phyloP scores from a whole-genome alignment of 805 yeast genomes.

The Kodamaea nitidulidarum region DNA sequence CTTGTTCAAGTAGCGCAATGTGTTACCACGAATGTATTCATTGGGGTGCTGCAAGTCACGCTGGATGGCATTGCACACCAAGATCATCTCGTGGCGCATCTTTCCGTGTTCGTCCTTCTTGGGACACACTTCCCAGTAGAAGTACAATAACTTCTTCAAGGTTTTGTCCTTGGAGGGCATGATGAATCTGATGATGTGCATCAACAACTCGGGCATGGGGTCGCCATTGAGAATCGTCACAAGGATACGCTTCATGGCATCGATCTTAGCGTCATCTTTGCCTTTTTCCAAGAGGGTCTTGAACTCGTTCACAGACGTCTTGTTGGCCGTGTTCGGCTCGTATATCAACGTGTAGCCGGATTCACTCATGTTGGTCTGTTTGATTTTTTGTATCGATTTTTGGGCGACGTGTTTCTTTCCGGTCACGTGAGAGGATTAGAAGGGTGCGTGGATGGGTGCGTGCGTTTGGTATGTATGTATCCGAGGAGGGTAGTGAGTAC shows the following conservation, averaged over 20 bases:
- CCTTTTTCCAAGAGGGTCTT: constrained; percentile 80
- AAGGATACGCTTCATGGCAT: constrained; percentile 84
- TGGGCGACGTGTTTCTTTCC: constrained; percentile 9
- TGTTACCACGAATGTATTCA: constrained; percentile 93
- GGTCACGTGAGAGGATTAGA: constrained; percentile 5
- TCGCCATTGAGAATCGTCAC: constrained; percentile 89
- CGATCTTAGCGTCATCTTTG: constrained; percentile 80
- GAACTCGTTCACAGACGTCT: constrained; percentile 67
- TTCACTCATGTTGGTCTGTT: constrained; percentile 8
- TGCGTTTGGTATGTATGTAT: no score
- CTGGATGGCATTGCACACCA: constrained; percentile 96
- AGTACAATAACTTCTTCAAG: constrained; percentile 86
- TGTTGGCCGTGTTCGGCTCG: constrained; percentile 66
- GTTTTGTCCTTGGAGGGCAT: constrained; percentile 94
- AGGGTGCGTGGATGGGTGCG: no score
- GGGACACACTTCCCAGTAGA: constrained; percentile 98
- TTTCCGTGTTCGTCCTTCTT: constrained; percentile 84
- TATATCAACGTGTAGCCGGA: constrained; percentile 73
- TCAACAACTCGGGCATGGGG: constrained; percentile 84
- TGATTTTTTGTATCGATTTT: constrained; percentile 3
- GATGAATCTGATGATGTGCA: constrained; percentile 95
- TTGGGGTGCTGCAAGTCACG: constrained; percentile 97
- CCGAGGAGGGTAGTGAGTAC: no score
- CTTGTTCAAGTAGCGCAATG: constrained; percentile 86
- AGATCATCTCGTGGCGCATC: constrained; percentile 96